Evolutionary conservation across 805 yeast genomes (phyloP), one percentile per base, ranked within the genome.

Genomic region (Candida glaebosa): DNA sequence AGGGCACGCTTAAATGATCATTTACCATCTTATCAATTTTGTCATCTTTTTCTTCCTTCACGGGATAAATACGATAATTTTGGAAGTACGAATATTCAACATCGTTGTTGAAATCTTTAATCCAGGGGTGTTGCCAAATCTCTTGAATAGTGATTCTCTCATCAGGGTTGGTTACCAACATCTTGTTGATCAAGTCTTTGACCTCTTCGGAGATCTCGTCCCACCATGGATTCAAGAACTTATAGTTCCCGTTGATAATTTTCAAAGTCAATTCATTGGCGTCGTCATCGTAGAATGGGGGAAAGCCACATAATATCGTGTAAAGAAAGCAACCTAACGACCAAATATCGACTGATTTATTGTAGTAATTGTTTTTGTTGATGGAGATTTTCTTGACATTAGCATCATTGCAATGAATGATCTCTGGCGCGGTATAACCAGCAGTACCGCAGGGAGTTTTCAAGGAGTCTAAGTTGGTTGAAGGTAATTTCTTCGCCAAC

Each of bases 171-270:
- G 83, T 84, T 19, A 82, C 81, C 47, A 86, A 67, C 59, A 86
- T 69, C 52, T 76, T 79, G 3, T 75, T 62, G 10, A 86, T 86
- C 52, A 86, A 73, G 51, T 75, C 75, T 54, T 84, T 86, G 19
- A 89, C 90, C 28, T 81, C 87, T 31, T 58, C 62, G 38, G 83
- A 73, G 26, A 86, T 82, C 57, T 86, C 95, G 61, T 85, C 93
- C 87, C 93, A 86, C 95, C 95, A 86, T 1, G 95, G 95, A 44
- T 76, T 66, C 40, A 86, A 66, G 57, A 84, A 86, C n/a, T 78
- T 76, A 60, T 75, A 86, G 42, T 84, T 82, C 26, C 93, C 95
- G 36, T 70, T 71, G 9, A 84, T 70, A 24, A 84, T 87, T 57
- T 85, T 86, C 41, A 73, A 73, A 3, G 89, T 81, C 35, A 86